Percentiles rank a stretch among this genome's conserved stretches.
These are phyloP conservation scores for Hericium rajendrae DNA, from an alignment of 768 basidiomycete genomes.

Conservation along the genomic window DNA sequence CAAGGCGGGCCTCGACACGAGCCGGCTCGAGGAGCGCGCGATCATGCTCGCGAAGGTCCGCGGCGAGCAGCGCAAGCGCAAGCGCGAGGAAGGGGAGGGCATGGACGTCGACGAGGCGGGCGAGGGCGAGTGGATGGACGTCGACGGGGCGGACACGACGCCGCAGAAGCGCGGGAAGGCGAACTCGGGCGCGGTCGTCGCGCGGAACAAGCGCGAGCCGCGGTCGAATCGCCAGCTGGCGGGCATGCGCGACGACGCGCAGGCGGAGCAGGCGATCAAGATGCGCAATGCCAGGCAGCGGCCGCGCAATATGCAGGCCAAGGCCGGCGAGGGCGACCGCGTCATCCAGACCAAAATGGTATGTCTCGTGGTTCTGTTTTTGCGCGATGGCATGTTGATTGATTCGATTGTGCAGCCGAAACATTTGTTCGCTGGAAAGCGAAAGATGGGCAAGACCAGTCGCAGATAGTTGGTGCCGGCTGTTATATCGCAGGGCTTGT, in stretches of 20 bases:
- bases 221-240: slow-evolving; percentile 65
- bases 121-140: slow-evolving; percentile 41
- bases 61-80: slow-evolving; percentile 63
- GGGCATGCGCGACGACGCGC: slow-evolving; percentile 75
- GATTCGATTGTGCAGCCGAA: slow-evolving; percentile 49
- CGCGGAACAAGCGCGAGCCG: slow-evolving; percentile 44
- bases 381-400: slow-evolving; percentile 2
- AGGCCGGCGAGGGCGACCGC: slow-evolving; percentile 86
- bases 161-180: slow-evolving; percentile 54
- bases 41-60: slow-evolving; percentile 66
- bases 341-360: slow-evolving; percentile 80
- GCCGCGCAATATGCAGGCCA: slow-evolving; percentile 77
- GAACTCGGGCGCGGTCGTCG: slow-evolving; percentile 46
- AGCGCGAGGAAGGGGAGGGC: slow-evolving; percentile 30
- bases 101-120: slow-evolving; percentile 21
- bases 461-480: slow-evolving; percentile 40
- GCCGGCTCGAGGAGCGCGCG: slow-evolving; percentile 82
- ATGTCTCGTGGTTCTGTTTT: slow-evolving; percentile 15
- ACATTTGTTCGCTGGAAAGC: slow-evolving; percentile 79
- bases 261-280: slow-evolving; percentile 70
- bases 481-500: neutral
- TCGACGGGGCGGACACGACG: slow-evolving; percentile 28
- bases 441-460: slow-evolving; percentile 75
- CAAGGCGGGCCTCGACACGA: slow-evolving; percentile 85
- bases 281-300: slow-evolving; percentile 84